Percentiles rank a stretch among this genome's conserved stretches.
Evolutionary conservation across 169 alveolate species (phyloP).

Genomic region (Cryptosporidium meleagridis): DNA sequence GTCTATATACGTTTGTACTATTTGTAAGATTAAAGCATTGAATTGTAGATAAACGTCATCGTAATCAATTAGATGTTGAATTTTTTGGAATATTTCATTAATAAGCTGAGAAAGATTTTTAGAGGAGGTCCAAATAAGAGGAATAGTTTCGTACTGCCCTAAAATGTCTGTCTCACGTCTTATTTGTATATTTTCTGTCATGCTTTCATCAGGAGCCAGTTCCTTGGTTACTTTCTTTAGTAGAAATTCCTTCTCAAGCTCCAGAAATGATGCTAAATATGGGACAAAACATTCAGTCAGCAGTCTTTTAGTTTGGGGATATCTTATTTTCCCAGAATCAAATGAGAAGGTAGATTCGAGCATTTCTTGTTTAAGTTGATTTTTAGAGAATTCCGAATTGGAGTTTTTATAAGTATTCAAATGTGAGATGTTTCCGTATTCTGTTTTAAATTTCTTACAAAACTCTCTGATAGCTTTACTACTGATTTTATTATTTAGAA

Average conservation of each 20-base stretch:
- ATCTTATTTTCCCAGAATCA: neutral
- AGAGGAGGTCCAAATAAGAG: slow-evolving; percentile 56
- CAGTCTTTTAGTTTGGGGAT: slow-evolving; percentile 12
- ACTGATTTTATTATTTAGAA: neutral
- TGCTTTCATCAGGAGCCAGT: neutral
- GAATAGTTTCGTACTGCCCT: slow-evolving; percentile 17
- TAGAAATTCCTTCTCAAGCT: neutral
- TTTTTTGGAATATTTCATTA: slow-evolving; percentile 4
- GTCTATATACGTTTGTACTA: slow-evolving; percentile 3
- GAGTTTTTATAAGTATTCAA: neutral
- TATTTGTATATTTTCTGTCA: slow-evolving; percentile 42
- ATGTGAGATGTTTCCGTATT: neutral
- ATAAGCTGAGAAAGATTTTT: slow-evolving; percentile 11
- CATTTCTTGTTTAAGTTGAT: neutral
- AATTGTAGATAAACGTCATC: slow-evolving; percentile 55
- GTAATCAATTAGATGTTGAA: slow-evolving; percentile 38
- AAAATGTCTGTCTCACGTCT: slow-evolving; percentile 22
- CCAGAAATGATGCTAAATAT: slow-evolving; percentile 31
- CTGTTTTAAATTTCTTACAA: neutral
- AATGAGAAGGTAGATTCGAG: neutral
- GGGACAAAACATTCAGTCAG: slow-evolving; percentile 59
- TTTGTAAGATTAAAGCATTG: slow-evolving; percentile 5
- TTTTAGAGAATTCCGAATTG: neutral
- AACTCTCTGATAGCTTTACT: neutral
- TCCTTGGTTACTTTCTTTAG: slow-evolving; percentile 9